Conservation (phyloP, 495 filamentous ascomycete species). For the Penicillium longicatenatum region DNA sequence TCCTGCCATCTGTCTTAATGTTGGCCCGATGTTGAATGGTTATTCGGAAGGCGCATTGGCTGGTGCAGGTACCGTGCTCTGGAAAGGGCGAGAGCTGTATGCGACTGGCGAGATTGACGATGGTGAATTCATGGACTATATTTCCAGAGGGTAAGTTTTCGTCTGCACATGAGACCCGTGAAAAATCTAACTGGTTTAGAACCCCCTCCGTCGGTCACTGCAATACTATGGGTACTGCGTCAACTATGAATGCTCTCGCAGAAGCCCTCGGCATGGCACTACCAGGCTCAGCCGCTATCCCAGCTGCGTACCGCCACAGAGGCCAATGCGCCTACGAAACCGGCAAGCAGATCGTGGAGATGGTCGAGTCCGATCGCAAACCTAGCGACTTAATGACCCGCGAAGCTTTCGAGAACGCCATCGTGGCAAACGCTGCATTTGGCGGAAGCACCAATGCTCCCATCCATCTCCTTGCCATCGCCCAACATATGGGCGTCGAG, state of each 20-base stretch:
- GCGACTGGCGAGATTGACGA: constrained; percentile 53
- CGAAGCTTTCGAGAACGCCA: constrained; percentile 57
- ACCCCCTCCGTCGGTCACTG: constrained; percentile 56
- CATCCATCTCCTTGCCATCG: constrained; percentile 57
- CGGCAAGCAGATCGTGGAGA: constrained; percentile 55
- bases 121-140: constrained; percentile 50
- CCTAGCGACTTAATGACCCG: constrained; percentile 59
- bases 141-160: constrained; percentile 45
- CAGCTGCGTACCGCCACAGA: constrained; percentile 54
- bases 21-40: constrained; percentile 58
- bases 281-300: constrained; percentile 56
- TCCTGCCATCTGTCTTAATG: constrained; percentile 56
- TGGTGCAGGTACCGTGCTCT: constrained; percentile 51
- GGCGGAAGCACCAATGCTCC: constrained; percentile 60
- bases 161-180: not conserved
- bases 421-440: constrained; percentile 54
- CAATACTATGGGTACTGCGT: constrained; percentile 61
- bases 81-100: constrained; percentile 55
- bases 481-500: constrained; percentile 54
- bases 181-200: constrained; percentile 24
- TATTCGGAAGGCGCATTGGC: constrained; percentile 45
- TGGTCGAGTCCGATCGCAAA: constrained; percentile 55
- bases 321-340: constrained; percentile 56
- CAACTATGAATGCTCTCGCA: constrained; percentile 58
- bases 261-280: constrained; percentile 60